Base-by-base conservation (phyloP, 371 early-diverging fungal genomes). In the Coemansia sp. region DNA sequence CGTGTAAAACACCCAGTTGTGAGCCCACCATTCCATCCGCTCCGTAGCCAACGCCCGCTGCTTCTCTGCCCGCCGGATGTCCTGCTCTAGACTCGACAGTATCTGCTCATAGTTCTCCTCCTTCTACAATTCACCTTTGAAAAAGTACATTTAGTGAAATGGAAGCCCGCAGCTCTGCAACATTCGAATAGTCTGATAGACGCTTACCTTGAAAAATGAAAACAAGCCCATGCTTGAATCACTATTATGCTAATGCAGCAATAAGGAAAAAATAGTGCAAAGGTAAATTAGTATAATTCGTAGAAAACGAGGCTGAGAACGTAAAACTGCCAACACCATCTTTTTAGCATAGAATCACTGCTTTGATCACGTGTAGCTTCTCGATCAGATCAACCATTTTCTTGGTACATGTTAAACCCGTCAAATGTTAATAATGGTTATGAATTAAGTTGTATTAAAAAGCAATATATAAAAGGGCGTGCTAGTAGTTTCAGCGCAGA, bases 31-130 rank as follows among this genome's bases (percentile, higher is more conserved):
- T n/a, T 84, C 82, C 63, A 89, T 85, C 1, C 90, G 85, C 16
- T 87, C 63, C 40, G 84, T 76, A 60, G 91, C 83, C 56, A 84
- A 85, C 31, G 84, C 82, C 37, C 89, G 79, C 61, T 84, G 82
- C 37, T 84, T 62, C 72, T 93, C 90, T 2, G 90, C 86, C 57
- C 82, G 86, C 67, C 85, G 82, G 59, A 95, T 90, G 27, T 88
- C 84, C 47, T 80, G 83, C 77, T 93, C 93, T 10, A 95, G 83
- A 45, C 85, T 86, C 4, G 89, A 87, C 5, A 95, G 84, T 29
- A 92, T 85, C 71, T 89, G 84, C 81, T 93, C 93, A 73, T 86
- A 94, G 76, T 92, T 89, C 53, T 82, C 81, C 47, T 89, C 85
- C 57, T 81, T 72, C 68, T 67, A 71, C 21, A 2, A 62, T 0